These are phyloP conservation scores for Sarocladium kiliense DNA, from an alignment of 2,329 filamentous ascomycete species.

Conservation along the genomic window DNA sequence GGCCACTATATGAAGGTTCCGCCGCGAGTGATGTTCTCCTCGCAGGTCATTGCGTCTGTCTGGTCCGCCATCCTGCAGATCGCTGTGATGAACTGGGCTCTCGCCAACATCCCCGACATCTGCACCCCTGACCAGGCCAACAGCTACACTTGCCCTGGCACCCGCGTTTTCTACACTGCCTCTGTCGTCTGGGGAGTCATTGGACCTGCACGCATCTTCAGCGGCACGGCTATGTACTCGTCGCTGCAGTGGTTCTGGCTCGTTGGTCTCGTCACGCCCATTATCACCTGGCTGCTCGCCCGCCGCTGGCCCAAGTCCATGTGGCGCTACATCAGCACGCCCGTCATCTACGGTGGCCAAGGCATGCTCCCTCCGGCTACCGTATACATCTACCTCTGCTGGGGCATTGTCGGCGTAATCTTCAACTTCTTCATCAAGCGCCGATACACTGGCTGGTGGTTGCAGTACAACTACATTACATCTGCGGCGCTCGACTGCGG, in stretches of 20 bases:
- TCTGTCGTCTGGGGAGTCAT: conserved; percentile 71
- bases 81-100: conserved; percentile 60
- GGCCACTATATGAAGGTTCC: conserved; percentile 66
- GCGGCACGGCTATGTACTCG: conserved; percentile 55
- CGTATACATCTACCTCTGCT: conserved; percentile 65
- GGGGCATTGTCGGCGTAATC: conserved; percentile 60
- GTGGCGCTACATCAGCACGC: conserved; percentile 62
- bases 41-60: conserved; percentile 53
- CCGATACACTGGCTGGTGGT: conserved; percentile 67
- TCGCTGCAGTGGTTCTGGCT: conserved; percentile 68
- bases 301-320: conserved; percentile 55
- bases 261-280: conserved; percentile 56
- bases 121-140: conserved; percentile 50
- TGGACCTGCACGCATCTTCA: conserved; percentile 66
- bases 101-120: conserved; percentile 56
- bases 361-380: conserved; percentile 64
- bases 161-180: conserved; percentile 59
- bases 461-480: conserved; percentile 72
- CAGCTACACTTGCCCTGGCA: conserved; percentile 52
- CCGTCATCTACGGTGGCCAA: conserved; percentile 62
- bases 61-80: conserved; percentile 61
- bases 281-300: conserved; percentile 59
- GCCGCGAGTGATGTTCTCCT: conserved; percentile 56
- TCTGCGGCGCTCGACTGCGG: conserved; percentile 68
- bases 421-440: conserved; percentile 67